These are phyloP conservation scores for Beauveria pseudobassiana DNA, from an alignment of 2,329 filamentous ascomycete genomes.

Conservation along the genomic window DNA sequence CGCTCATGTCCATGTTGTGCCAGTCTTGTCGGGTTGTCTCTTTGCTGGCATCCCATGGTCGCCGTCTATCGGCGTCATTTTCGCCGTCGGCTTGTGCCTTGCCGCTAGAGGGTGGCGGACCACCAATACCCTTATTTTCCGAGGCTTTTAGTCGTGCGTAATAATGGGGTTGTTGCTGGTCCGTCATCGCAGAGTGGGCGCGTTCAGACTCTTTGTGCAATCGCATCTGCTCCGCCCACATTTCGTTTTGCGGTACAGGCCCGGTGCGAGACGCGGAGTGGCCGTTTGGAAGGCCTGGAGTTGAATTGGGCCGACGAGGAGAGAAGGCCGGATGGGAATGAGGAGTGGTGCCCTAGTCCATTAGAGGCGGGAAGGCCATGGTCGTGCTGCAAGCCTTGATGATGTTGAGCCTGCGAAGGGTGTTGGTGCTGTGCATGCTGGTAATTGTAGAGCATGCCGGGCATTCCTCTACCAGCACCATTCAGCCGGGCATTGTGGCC, in stretches of 20 bases:
- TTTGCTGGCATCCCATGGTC: conserved; percentile 59
- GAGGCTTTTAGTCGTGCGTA: conserved; percentile 66
- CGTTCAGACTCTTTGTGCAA: conserved; percentile 70
- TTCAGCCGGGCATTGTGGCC: conserved; percentile 72
- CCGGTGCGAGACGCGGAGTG: conserved; percentile 42
- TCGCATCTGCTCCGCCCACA: conserved; percentile 85
- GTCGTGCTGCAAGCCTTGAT: conserved; percentile 52
- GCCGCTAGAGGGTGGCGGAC: conserved; percentile 43
- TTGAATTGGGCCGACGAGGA: conserved; percentile 57
- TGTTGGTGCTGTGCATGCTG: conserved; percentile 55
- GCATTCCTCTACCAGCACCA: conserved; percentile 46
- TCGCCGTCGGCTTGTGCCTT: conserved; percentile 41
- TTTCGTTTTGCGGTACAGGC: conserved; percentile 51
- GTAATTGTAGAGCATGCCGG: conserved; percentile 62
- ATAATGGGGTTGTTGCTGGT: conserved; percentile 57
- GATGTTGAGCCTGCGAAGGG: conserved; percentile 57
- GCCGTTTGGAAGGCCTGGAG: conserved; percentile 49
- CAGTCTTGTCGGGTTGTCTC: conserved; percentile 70
- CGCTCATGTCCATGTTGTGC: conserved; percentile 89
- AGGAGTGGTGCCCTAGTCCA: conserved; percentile 38
- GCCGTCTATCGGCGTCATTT: conserved; percentile 50
- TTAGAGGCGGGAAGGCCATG: conserved; percentile 48
- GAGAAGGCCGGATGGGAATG: conserved; percentile 38
- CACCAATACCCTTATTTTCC: conserved; percentile 61
- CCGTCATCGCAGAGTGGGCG: conserved; percentile 63